Evolutionary conservation across 768 basidiomycete genomes (phyloP).

Genomic region (Krasilnikovozyma curviuscula): DNA sequence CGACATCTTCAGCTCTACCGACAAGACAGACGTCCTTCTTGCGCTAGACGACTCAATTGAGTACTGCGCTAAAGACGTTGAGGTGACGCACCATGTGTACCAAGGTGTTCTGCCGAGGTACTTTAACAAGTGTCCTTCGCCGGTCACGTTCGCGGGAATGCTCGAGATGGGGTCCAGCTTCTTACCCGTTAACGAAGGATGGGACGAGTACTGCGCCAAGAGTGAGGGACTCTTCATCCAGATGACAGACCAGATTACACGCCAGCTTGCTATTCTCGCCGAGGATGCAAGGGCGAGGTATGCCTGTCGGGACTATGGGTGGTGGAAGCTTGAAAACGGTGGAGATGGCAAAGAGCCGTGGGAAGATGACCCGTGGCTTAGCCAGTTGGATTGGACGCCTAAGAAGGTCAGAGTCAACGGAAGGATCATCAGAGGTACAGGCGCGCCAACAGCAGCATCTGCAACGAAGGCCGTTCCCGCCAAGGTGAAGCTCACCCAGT

Average conservation of each 20-base stretch:
- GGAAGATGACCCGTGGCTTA: constrained; percentile 62
- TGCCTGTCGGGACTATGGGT: constrained; percentile 19
- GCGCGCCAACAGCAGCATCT: background rate
- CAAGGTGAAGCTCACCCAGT: constrained; percentile 1
- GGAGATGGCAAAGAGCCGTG: constrained; percentile 30
- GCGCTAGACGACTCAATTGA: constrained; percentile 52
- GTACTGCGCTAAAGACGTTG: constrained; percentile 75
- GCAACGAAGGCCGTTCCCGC: background rate
- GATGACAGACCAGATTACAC: constrained; percentile 44
- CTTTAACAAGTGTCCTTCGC: constrained; percentile 64
- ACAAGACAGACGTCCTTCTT: constrained; percentile 44
- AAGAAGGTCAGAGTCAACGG: constrained; percentile 31
- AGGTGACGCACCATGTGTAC: constrained; percentile 66
- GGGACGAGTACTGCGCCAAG: constrained; percentile 60
- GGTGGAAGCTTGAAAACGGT: constrained; percentile 18
- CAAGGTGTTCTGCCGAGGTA: constrained; percentile 59
- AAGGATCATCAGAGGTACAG: background rate
- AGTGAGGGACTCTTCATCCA: constrained; percentile 60
- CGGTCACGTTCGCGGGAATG: constrained; percentile 78
- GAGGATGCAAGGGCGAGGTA: constrained; percentile 33
- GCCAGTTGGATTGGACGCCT: constrained; percentile 86
- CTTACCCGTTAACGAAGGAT: constrained; percentile 70
- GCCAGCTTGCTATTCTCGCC: constrained; percentile 48
- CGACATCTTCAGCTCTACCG: constrained; percentile 51
- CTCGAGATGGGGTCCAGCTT: constrained; percentile 82